Conservation (phyloP, 2,329 filamentous ascomycete species). For the Botrytis fabae region DNA sequence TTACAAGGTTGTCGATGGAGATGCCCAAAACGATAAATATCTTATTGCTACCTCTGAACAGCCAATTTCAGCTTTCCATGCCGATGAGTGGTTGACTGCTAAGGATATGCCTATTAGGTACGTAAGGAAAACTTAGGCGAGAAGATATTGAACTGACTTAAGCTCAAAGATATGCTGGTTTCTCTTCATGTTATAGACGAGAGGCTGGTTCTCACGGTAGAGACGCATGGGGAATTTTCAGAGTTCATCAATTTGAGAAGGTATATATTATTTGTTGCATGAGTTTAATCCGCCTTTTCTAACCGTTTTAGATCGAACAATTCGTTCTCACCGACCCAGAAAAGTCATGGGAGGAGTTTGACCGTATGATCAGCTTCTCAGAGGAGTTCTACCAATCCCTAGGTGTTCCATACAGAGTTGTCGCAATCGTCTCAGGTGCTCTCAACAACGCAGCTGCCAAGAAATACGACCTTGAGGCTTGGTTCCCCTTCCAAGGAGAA, state of each 20-base stretch:
- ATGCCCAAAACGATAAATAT: slow-evolving; percentile 85
- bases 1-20: slow-evolving; percentile 91
- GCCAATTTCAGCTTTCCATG: slow-evolving; percentile 88
- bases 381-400: slow-evolving; percentile 96
- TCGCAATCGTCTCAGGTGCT: slow-evolving; percentile 93
- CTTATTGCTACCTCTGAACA: slow-evolving; percentile 84
- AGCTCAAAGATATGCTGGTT: slow-evolving; percentile 67
- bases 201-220: slow-evolving; percentile 90
- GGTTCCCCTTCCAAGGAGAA: slow-evolving; percentile 94
- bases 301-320: slow-evolving; percentile 64
- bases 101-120: slow-evolving; percentile 87
- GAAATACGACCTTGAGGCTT: slow-evolving; percentile 95
- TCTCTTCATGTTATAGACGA: slow-evolving; percentile 92
- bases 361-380: slow-evolving; percentile 85
- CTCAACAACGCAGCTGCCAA: slow-evolving; percentile 87
- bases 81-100: slow-evolving; percentile 86
- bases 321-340: slow-evolving; percentile 82
- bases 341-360: slow-evolving; percentile 89
- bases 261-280: slow-evolving; percentile 44
- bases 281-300: slow-evolving; percentile 28
- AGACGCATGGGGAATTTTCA: slow-evolving; percentile 97
- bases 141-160: slow-evolving; percentile 20
- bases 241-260: slow-evolving; percentile 98
- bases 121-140: slow-evolving; percentile 13
- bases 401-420: slow-evolving; percentile 84